phyloP scores from a whole-genome alignment of 2,329 filamentous ascomycete genomes.

The Pseudogymnoascus sp. region DNA sequence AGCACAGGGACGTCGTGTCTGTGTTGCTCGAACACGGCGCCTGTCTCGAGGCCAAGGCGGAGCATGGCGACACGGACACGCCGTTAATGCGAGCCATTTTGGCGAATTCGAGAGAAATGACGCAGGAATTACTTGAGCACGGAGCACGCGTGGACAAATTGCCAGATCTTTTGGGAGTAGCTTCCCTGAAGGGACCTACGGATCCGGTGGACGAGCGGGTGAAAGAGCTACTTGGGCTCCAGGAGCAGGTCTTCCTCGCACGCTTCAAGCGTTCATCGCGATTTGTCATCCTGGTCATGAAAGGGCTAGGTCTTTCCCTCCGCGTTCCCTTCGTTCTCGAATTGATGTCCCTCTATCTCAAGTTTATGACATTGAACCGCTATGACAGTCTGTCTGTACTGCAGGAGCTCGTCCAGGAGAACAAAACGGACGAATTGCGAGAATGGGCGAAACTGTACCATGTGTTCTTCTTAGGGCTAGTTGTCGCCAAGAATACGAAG shows the following conservation, averaged over 20 bases:
- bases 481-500: slow-evolving; percentile 20
- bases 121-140: slow-evolving; percentile 21
- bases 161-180: slow-evolving; percentile 20
- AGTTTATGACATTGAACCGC: slow-evolving; percentile 20
- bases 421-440: slow-evolving; percentile 22
- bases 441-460: slow-evolving; percentile 19
- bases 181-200: slow-evolving; percentile 19
- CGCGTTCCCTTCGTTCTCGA: slow-evolving; percentile 19
- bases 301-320: slow-evolving; percentile 16
- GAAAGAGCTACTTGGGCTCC: slow-evolving; percentile 23
- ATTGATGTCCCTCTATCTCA: slow-evolving; percentile 22
- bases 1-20: slow-evolving; percentile 20
- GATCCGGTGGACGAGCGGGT: slow-evolving; percentile 23
- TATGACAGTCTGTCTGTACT: slow-evolving; percentile 22
- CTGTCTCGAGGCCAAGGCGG: slow-evolving; percentile 18
- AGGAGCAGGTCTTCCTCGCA: slow-evolving; percentile 16
- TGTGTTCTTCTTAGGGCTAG: slow-evolving; percentile 17
- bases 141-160: slow-evolving; percentile 19
- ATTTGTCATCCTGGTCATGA: slow-evolving; percentile 19
- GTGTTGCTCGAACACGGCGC: slow-evolving; percentile 20
- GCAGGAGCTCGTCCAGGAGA: slow-evolving; percentile 23
- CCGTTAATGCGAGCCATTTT: slow-evolving; percentile 23
- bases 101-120: slow-evolving; percentile 19
- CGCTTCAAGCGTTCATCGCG: slow-evolving; percentile 19
- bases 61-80: slow-evolving; percentile 18